Evolutionary conservation across 2,329 filamentous ascomycete species (phyloP), one percentile per base, ranked within the genome.

Genomic region (Neopestalotiopsis sp.): DNA sequence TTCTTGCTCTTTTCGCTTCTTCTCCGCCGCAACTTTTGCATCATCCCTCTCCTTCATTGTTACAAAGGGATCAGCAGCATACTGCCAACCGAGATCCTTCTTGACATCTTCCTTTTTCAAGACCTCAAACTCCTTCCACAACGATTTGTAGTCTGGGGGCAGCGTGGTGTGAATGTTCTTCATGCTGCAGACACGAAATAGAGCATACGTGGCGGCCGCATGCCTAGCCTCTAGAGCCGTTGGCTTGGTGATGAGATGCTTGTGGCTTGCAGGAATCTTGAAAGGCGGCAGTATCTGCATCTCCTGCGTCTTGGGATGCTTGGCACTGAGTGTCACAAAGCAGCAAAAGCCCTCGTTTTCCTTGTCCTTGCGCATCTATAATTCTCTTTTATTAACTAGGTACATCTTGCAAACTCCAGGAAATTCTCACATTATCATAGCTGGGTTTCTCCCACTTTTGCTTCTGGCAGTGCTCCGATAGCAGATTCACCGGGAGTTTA

Each of bases 401-500:
- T 72, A 72, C 69, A 71, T 72, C 69, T 66, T 65, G 64, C 12
- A 28, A 58, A 57, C 67, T 67, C 66, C 40, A 67, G 59, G 65
- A 69, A 68, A 68, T 68, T 72, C 82, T 78, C 83, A 92, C 90
- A 84, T 94, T 94, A 72, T 92, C 92, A 80, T 97, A 99, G 72
- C 97, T 95, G 1, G 95, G 95, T 78, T 91, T 95, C 73, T 94
- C 93, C 96, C 96, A 99, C 78, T 94, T 94, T 80, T 97, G 93
- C 80, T 95, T 97, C 82, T 97, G 94, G 76, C 95, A 98, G 81
- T 97, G 93, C 84, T 98, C 96, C 45, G 93, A 94, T 72, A 98
- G 88, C 75, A 98, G 87, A 78, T 97, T 98, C 72, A 98, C 93
- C 1, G 96, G 96, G 40, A 99, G 84, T 80, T 99, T 99, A 56